phyloP scores from a whole-genome alignment of 768 basidiomycete genomes.

The Termitomyces sp. region DNA sequence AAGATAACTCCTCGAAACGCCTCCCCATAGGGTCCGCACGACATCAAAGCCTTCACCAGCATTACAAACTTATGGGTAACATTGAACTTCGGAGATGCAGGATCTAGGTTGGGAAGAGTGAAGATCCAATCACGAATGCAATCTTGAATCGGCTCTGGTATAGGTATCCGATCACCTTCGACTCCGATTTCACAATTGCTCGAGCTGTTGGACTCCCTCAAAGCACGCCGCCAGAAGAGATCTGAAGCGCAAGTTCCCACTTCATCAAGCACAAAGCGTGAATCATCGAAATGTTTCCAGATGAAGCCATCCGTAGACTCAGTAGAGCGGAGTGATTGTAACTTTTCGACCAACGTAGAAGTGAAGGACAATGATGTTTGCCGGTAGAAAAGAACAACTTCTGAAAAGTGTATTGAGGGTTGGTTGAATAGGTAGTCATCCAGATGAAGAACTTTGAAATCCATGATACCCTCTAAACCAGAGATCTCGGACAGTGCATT shows the following conservation, averaged over 20 bases:
- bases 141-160: constrained; percentile 26
- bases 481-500: constrained; percentile 28
- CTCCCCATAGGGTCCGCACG: constrained; percentile 50
- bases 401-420: constrained; percentile 24
- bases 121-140: constrained; percentile 61
- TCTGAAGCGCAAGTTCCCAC: constrained; percentile 70
- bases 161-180: constrained; percentile 21
- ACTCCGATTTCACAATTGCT: constrained; percentile 35
- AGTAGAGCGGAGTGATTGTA: constrained; percentile 42
- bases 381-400: constrained; percentile 56
- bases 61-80: constrained; percentile 65
- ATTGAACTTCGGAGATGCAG: constrained; percentile 57
- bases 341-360: constrained; percentile 41
- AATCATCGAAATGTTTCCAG: constrained; percentile 41
- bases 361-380: constrained; percentile 24
- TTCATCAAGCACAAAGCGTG: constrained; percentile 44
- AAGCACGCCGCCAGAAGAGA: constrained; percentile 59
- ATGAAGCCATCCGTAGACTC: constrained; percentile 25
- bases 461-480: constrained; percentile 35
- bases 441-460: constrained; percentile 36
- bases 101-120: constrained; percentile 58
- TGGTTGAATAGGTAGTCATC: constrained; percentile 27
- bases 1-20: constrained; percentile 63
- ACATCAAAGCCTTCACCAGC: constrained; percentile 56
- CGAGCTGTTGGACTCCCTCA: constrained; percentile 38